These are phyloP conservation scores for Gossypium aridum DNA, from an alignment of 441 rosid genomes.

Conservation along the genomic window DNA sequence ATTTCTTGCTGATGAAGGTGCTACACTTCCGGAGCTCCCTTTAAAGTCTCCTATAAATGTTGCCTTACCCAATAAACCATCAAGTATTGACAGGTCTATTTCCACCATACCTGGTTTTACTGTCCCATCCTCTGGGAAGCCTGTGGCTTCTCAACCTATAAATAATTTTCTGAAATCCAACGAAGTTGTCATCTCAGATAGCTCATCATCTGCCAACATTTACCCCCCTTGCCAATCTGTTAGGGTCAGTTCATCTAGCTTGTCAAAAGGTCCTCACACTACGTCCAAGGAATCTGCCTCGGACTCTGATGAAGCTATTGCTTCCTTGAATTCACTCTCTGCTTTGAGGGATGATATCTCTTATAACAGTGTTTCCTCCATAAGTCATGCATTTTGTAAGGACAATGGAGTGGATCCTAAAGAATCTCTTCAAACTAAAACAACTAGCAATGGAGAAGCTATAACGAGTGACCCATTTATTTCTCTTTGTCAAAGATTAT, in stretches of 20 bases:
- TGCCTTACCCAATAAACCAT: slow-evolving; percentile 63
- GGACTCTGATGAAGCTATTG: slow-evolving; percentile 17
- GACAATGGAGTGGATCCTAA: slow-evolving; percentile 30
- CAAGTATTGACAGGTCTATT: slow-evolving; percentile 52
- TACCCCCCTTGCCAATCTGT: slow-evolving; percentile 28
- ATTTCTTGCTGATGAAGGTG: slow-evolving; percentile 78
- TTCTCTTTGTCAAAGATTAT: slow-evolving; percentile 24
- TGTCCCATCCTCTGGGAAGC: slow-evolving; percentile 32
- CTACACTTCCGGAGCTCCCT: slow-evolving; percentile 67
- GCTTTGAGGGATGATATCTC: slow-evolving; percentile 20
- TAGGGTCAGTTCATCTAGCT: slow-evolving; percentile 29
- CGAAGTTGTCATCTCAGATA: slow-evolving; percentile 25
- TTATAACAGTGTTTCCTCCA: slow-evolving; percentile 17
- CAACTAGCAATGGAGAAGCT: slow-evolving; percentile 25
- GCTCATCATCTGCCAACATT: slow-evolving; percentile 25
- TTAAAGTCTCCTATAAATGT: slow-evolving; percentile 63
- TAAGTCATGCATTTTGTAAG: slow-evolving; percentile 21
- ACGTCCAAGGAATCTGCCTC: slow-evolving; percentile 13
- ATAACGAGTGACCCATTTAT: slow-evolving; percentile 21
- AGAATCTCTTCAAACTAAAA: slow-evolving; percentile 27
- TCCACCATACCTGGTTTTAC: slow-evolving; percentile 68
- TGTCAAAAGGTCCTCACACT: slow-evolving; percentile 28
- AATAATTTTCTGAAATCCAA: slow-evolving; percentile 30
- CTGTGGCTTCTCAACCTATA: slow-evolving; percentile 29
- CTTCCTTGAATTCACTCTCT: slow-evolving; percentile 21